These are phyloP conservation scores for Solanum stenotomum DNA, from an alignment of 257 asterid genomes.

Conservation along the genomic window DNA sequence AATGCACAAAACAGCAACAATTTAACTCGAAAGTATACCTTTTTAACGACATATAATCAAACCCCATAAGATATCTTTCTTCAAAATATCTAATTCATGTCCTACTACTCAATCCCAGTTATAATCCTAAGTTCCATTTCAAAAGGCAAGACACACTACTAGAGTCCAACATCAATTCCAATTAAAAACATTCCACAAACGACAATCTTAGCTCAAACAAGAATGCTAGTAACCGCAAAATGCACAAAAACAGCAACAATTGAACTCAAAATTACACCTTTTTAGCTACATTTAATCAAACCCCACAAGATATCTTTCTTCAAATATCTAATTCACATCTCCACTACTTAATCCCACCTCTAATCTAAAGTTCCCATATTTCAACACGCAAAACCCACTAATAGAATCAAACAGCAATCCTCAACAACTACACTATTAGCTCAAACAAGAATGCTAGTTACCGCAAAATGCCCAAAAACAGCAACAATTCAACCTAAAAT, in stretches of 20 bases:
- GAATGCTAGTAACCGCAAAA: neutral
- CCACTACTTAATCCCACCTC: neutral
- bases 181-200: neutral
- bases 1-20: slow-evolving; percentile 4
- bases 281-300: neutral
- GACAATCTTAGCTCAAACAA: neutral
- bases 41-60: neutral
- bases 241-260: neutral
- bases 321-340: neutral
- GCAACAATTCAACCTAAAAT: neutral
- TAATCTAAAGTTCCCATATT: neutral
- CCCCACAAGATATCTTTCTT: neutral
- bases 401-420: neutral
- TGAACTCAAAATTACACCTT: neutral
- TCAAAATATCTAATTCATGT: neutral
- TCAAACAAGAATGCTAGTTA: neutral
- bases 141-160: neutral
- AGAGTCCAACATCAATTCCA: neutral
- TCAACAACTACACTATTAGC: neutral
- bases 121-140: neutral
- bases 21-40: neutral
- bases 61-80: neutral
- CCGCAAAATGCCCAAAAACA: neutral
- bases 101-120: neutral
- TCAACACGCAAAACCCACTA: neutral